Percentiles rank a stretch among this genome's conserved stretches.
Evolutionary conservation across 2,329 filamentous ascomycete genomes (phyloP).

Genomic region (Metarhizium robertsii): DNA sequence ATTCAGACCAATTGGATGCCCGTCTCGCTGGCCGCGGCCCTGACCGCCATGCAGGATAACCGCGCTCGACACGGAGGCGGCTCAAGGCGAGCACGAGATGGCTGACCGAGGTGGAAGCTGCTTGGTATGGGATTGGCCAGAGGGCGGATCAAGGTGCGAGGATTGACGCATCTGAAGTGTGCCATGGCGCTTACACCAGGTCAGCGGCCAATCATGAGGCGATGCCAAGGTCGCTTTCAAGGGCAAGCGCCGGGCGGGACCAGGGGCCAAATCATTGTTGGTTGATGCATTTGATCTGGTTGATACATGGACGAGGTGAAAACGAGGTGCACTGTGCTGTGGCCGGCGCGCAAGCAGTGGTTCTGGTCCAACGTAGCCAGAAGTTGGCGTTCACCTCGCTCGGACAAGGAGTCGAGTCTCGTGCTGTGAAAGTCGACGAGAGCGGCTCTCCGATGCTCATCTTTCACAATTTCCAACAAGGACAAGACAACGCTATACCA

Average conservation of each 20-base stretch:
- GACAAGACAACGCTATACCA: too few species aligned
- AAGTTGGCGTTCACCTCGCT: too few species aligned
- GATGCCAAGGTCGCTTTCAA: neutral
- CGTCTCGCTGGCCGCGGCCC: neutral
- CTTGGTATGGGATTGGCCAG: conserved; percentile 2
- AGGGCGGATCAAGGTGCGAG: neutral
- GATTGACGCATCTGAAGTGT: neutral
- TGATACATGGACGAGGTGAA: too few species aligned
- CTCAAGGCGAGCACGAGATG: neutral
- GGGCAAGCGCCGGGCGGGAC: neutral
- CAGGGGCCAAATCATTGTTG: neutral
- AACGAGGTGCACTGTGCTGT: too few species aligned
- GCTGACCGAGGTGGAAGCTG: neutral
- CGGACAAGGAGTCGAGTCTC: too few species aligned
- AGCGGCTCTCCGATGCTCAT: too few species aligned
- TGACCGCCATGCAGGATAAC: conserved; percentile 14
- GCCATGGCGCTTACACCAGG: conserved; percentile 5
- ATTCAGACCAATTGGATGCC: neutral
- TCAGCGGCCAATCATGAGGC: conserved; percentile 3
- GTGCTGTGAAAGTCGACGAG: too few species aligned
- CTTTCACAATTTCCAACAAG: too few species aligned
- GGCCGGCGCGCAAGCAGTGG: too few species aligned
- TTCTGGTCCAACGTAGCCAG: too few species aligned
- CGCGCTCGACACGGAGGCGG: conserved; percentile 8
- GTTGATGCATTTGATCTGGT: too few species aligned